Conservation (phyloP, 2,329 filamentous ascomycete genomes). For the Bretziella fagacearum region DNA sequence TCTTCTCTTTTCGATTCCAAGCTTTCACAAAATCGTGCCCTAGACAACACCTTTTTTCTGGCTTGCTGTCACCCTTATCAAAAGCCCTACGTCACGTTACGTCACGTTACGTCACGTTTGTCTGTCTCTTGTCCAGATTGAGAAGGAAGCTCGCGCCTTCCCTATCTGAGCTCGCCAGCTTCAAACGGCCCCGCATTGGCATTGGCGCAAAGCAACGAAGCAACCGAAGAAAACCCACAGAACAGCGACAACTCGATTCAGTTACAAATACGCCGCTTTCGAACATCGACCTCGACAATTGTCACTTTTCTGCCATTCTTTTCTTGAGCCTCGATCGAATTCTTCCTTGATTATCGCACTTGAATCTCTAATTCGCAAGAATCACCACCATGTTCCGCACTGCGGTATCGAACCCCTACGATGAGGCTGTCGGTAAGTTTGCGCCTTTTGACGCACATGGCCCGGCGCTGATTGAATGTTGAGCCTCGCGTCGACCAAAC, state of each 20-base stretch:
- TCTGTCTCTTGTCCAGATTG: background rate
- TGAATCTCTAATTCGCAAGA: too few relatives aligned
- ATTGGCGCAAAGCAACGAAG: background rate
- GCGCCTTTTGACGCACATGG: conserved; percentile 1
- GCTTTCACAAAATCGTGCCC: background rate
- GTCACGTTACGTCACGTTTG: background rate
- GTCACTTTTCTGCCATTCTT: too few relatives aligned
- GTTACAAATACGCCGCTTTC: too few relatives aligned
- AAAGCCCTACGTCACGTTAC: background rate
- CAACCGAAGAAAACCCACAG: background rate
- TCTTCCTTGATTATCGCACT: too few relatives aligned
- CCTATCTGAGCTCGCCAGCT: background rate
- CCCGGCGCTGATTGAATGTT: too few relatives aligned
- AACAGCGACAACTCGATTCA: too few relatives aligned
- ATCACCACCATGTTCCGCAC: conserved; percentile 37
- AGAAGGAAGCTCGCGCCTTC: background rate
- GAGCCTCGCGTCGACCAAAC: conserved; percentile 15
- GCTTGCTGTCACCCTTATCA: too few relatives aligned
- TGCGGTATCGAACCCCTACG: conserved; percentile 39
- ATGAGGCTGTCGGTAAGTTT: conserved; percentile 40
- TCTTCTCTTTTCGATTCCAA: background rate
- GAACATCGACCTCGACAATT: too few relatives aligned
- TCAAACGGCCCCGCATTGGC: conserved; percentile 9
- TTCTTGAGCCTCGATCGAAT: too few relatives aligned
- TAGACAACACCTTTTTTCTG: too few relatives aligned